Base-by-base conservation (phyloP, 345 rosid genomes). In the Mallotus nudiflorus region DNA sequence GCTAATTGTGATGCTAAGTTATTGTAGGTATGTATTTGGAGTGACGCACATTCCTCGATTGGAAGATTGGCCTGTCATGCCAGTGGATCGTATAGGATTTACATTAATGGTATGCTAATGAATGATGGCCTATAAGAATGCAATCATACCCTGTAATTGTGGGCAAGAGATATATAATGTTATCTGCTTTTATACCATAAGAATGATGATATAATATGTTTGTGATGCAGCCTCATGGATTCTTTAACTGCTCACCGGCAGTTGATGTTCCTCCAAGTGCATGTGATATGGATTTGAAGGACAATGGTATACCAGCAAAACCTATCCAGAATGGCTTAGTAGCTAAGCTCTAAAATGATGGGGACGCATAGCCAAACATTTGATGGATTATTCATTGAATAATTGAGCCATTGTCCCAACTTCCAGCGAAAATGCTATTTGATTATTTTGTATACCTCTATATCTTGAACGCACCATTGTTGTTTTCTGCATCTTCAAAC, bases 41-140 rank as follows among this genome's bases (percentile, higher is more conserved):
- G 78, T 90, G 69, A 92, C 85, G 22, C 96, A 90, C 70, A 88
- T 92, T 40, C 98, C 98, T 62, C 83, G 98, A 63, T 79, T 92
- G 70, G 98, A 92, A 83, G 98, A 92, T 82, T 92, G 98, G 98
- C 98, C 98, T 0, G 92, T 92, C 67, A 92, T 90, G 98, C 96
- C 98, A 0, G 96, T 86, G 28, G 97, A 92, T 49, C 94, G 75
- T 72, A 85, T 90, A 45, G 97, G 97, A 64, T 92, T 92, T 77
- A 87, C 77, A 66, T 91, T 92, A 29, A 85, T 87, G 97, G 97
- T 92, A 85, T 31, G 39, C 20, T 57, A 45, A 33, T 33, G 37
- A 33, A 33, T 6, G 37, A 33, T 33, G 37, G 3, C 4, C 37
- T 33, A 33, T 33, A 6, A 33, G 37, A 33, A 6, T 33, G 37